Base-by-base conservation (phyloP, 768 basidiomycete genomes). In the Pseudohyphozyma bogoriensis region DNA sequence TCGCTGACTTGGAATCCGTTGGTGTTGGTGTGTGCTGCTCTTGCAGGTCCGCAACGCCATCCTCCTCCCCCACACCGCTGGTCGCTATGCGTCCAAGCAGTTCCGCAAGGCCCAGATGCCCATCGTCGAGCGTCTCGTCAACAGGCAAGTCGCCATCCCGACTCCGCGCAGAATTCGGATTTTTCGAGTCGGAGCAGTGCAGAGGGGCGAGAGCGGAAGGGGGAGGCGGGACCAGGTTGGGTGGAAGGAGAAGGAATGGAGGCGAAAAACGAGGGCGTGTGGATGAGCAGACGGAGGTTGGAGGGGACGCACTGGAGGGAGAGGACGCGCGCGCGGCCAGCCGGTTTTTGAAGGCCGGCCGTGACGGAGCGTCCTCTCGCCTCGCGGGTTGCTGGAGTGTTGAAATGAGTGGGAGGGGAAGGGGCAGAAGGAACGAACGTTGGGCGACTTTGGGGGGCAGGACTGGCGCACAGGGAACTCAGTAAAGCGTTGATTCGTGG, bases 51-150 rank as follows among this genome's bases (percentile, higher is more conserved):
- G 66, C 62, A 67, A 67, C 63, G 50, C 66, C 33, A 37, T 64
- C 57, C 55, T 59, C 57, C 66, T 64, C 52, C 65, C 62, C 52
- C 65, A 99, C 82, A 99, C 95, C 63, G 92, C 93, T 67, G 95
- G 95, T 68, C 89, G 95, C 77, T 97, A 96, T 76, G 89, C 92
- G 73, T 92, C 92, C 82, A 96, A 96, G 81, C 92, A 96, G 78
- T 99, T 97, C 85, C 96, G 92, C 82, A 99, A 99, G 84, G 91
- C 90, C 8, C 89, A 95, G 77, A 99, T 99, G 95, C 95, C 95
- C 74, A 93, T 99, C 75, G 95, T 97, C 71, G 95, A 99, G 79
- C 89, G 95, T 74, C 81, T 99, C 73, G 95, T 97, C 69, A 92
- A 96, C 82, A 85, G 85, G 91, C 89, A 72, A 70, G 83, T 74